These are phyloP conservation scores for Fusarium tanahbumbuense DNA, from an alignment of 2,329 filamentous ascomycete genomes.

Conservation along the genomic window DNA sequence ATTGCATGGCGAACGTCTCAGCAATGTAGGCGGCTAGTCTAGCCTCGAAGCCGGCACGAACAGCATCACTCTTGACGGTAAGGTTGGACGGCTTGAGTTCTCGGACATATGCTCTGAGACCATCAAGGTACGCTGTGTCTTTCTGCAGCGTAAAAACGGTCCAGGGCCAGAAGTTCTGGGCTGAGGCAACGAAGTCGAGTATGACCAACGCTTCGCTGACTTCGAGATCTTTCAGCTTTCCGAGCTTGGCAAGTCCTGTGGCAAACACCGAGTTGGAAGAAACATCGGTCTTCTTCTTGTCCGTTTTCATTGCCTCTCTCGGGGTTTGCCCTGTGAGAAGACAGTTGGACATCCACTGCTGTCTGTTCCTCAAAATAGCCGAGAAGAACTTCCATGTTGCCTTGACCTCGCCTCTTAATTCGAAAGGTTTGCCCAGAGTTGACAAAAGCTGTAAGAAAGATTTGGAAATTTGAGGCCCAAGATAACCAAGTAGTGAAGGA, in stretches of 20 bases:
- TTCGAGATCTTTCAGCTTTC: slow-evolving; percentile 71
- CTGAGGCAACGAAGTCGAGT: slow-evolving; percentile 86
- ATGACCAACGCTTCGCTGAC: slow-evolving; percentile 77
- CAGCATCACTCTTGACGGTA: slow-evolving; percentile 65
- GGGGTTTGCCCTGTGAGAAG: slow-evolving; percentile 90
- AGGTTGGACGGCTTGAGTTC: slow-evolving; percentile 64
- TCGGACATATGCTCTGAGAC: slow-evolving; percentile 76
- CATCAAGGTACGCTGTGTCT: slow-evolving; percentile 77
- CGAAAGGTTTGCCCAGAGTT: slow-evolving; percentile 79
- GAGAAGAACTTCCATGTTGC: slow-evolving; percentile 88
- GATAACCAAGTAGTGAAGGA: slow-evolving; percentile 91
- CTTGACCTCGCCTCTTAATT: slow-evolving; percentile 71
- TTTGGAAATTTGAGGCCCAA: slow-evolving; percentile 84
- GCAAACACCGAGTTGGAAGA: slow-evolving; percentile 74
- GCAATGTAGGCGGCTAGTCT: slow-evolving; percentile 84
- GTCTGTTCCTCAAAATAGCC: slow-evolving; percentile 85
- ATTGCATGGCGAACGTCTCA: slow-evolving; percentile 89
- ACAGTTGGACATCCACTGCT: slow-evolving; percentile 96
- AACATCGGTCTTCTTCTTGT: slow-evolving; percentile 62
- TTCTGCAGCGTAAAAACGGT: slow-evolving; percentile 83
- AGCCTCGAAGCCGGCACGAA: slow-evolving; percentile 70
- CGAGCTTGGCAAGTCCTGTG: slow-evolving; percentile 77
- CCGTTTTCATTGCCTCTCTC: slow-evolving; percentile 74
- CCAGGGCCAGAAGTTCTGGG: slow-evolving; percentile 97
- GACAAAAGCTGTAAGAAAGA: slow-evolving; percentile 85